Evolutionary conservation across 2,329 filamentous ascomycete genomes (phyloP), one percentile per base, ranked within the genome.

Genomic region (Tolypocladium sp.): DNA sequence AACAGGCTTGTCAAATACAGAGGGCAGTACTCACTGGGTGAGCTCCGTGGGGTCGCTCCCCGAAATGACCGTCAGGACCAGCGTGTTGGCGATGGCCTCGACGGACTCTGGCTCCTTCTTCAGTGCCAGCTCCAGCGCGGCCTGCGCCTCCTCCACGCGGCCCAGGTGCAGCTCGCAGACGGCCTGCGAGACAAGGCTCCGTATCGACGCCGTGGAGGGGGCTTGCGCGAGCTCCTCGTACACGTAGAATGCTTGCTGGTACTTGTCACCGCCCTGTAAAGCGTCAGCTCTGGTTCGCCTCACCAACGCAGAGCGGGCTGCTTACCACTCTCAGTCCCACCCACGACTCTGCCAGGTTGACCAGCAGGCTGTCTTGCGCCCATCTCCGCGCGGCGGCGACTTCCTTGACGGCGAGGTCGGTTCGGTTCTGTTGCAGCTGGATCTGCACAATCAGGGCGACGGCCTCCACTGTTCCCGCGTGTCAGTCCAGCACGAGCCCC

Each of bases 241-340:
- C 62, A 97, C 93, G 79, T 99, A 97, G 76, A 96, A 97, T 22
- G 93, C 88, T 70, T 94, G 90, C 70, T 97, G 94, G 76, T 97
- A 97, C 73, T 91, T 94, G 67, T 96, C 92, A 65, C 92, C 92
- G 69, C 93, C 93, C 89, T 96, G 62, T 33, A 58, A 8, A 40
- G 38, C 44, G 60, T 77, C 64, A 74, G 69, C 64, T 62, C 55
- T 53, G 20, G 33, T 17, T 25, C 13, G 22, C 22, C 10, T 20
- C 5, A 33, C n/a, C n/a, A 8, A 20, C 1, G 40, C 3, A 8
- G 15, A 2, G 30, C 17, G 17, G 17, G 8, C n/a, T 52, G 40
- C 72, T 62, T 82, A 94, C 91, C 74, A 93, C 79, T 73, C 94
- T 83, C 74, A 97, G 75, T 35, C 92, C 92, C 63, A 96, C 90